These are phyloP conservation scores for Scheffersomyces illinoinensis DNA, from an alignment of 1,139 yeast species.

Conservation along the genomic window DNA sequence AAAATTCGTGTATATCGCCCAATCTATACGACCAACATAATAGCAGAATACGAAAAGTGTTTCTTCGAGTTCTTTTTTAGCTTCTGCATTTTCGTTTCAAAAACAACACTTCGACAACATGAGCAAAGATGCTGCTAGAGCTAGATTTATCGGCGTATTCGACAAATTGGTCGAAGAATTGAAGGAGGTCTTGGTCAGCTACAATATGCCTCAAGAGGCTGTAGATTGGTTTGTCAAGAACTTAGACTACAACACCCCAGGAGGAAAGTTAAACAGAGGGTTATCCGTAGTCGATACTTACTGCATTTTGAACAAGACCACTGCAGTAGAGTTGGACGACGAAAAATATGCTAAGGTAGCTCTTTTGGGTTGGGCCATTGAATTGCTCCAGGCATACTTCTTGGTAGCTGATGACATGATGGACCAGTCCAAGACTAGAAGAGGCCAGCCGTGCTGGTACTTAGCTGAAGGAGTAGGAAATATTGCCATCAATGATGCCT, in stretches of 20 bases:
- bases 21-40: neutral
- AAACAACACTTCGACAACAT: constrained; percentile 13
- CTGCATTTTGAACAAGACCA: constrained; percentile 68
- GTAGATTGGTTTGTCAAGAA: constrained; percentile 79
- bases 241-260: constrained; percentile 86
- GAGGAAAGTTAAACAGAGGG: constrained; percentile 97
- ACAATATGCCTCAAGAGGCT: constrained; percentile 87
- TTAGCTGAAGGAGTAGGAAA: constrained; percentile 75
- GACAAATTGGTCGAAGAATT: constrained; percentile 77
- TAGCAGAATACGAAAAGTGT: neutral
- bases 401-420: constrained; percentile 98
- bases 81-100: neutral
- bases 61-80: neutral
- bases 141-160: constrained; percentile 71
- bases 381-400: constrained; percentile 93
- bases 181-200: constrained; percentile 57
- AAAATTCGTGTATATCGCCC: neutral
- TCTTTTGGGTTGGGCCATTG: constrained; percentile 93
- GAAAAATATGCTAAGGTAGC: constrained; percentile 85
- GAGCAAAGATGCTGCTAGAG: constrained; percentile 45
- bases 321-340: constrained; percentile 54
- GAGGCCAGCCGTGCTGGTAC: constrained; percentile 99
- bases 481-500: constrained; percentile 95
- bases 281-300: constrained; percentile 93
- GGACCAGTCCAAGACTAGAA: constrained; percentile 96